Conservation (phyloP, 2,329 filamentous ascomycete species). For the Penicillium glabrum region DNA sequence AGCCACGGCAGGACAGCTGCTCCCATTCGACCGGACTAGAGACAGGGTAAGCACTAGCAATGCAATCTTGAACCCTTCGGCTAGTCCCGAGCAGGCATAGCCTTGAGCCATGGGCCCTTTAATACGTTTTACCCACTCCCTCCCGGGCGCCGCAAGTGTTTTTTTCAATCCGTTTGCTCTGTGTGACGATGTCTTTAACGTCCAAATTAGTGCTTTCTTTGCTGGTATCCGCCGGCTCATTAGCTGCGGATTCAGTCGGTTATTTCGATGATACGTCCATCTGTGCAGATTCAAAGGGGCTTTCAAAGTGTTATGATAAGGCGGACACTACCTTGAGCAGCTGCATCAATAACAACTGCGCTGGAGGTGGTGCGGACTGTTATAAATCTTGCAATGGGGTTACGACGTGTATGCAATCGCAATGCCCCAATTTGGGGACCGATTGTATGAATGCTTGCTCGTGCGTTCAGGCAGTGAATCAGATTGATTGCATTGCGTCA, state of each 20-base stretch:
- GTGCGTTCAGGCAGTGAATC: constrained; percentile 3
- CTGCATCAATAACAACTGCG: constrained; percentile 16
- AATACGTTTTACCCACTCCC: neutral
- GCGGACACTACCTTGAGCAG: constrained; percentile 4
- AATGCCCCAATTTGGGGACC: constrained; percentile 8
- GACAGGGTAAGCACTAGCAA: neutral
- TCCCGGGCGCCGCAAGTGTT: neutral
- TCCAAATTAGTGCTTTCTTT: neutral
- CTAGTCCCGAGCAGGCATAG: neutral
- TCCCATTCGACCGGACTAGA: neutral
- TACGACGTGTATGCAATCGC: constrained; percentile 4
- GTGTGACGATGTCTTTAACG: neutral
- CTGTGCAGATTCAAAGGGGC: constrained; percentile 11
- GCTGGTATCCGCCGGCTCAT: neutral
- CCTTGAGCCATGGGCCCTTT: neutral
- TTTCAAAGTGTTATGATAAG: constrained; percentile 11
- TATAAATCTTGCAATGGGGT: constrained; percentile 9
- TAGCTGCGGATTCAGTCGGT: neutral
- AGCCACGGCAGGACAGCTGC: neutral
- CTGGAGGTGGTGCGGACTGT: constrained; percentile 4
- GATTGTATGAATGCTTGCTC: constrained; percentile 19
- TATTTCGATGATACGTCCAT: constrained; percentile 13
- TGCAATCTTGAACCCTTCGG: neutral
- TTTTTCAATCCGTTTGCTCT: neutral
- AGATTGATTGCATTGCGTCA: constrained; percentile 13